Evolutionary conservation across 495 filamentous ascomycete genomes (phyloP), one percentile per base, ranked within the genome.

Genomic region (Antarctomyces pellizariae): DNA sequence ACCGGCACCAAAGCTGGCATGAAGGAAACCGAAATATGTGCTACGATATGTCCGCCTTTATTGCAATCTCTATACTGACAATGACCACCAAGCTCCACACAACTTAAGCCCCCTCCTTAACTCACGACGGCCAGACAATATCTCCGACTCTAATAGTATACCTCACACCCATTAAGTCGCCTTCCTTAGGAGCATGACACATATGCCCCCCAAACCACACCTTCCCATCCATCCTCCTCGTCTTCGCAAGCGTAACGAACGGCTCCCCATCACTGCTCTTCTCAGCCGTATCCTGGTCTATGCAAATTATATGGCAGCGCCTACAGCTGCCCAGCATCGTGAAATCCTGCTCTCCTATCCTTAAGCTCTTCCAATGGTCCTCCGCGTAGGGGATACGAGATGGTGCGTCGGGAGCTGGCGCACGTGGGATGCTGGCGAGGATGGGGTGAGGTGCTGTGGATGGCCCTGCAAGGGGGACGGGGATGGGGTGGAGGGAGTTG

Each of bases 281-380:
- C 24, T 66, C 58, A 0, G 69, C 84, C 3, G 75, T 89, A 10
- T 69, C 49, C 39, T 91, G 86, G 35, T 97, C 68, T 23, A 93
- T 63, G 43, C 84, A 93, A 7, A 97, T 72, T 78, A 97, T 92
- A 38, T 91, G 80, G 34, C 86, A 97, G 9, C 86, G 52, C 18
- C 82, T 61, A 40, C 86, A 97, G 11, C 69, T 60, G 0, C 78
- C 83, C 3, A 93, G 52, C 33, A 83, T 64, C 38, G 75, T 56
- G 28, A 78, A 72, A 2, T 50, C 38, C 16, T 67, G 53, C 8
- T 39, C 25, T 8, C 63, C 62, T 20, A 73, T 60, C 18, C 45
- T 45, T 8, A 65, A 16, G 9, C 28, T 48, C 12, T 44, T 44
- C 68, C 67, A 73, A 9, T 47, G 29, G 40, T 73, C 68, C 42